These are phyloP conservation scores for Ascodesmis nigricans DNA, from an alignment of 495 filamentous ascomycete genomes.

Conservation along the genomic window DNA sequence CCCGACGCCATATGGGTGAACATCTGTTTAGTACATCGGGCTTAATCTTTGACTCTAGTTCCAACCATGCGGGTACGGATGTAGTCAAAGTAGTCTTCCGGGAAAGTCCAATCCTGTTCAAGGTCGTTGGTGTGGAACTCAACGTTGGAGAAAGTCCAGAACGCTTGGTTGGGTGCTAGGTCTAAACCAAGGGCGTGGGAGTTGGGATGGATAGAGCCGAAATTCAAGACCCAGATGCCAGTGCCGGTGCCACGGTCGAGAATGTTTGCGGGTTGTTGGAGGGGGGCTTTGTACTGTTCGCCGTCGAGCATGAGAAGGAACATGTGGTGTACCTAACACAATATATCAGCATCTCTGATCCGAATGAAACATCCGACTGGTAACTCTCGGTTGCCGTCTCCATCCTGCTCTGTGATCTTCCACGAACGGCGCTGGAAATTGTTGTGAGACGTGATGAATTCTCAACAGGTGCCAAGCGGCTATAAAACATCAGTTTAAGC, in stretches of 20 bases:
- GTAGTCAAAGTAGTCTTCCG: slow-evolving; percentile 37
- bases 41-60: slow-evolving; percentile 36
- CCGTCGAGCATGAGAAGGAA: slow-evolving; percentile 31
- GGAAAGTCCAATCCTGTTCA: slow-evolving; percentile 35
- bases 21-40: slow-evolving; percentile 24
- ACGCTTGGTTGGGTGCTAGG: slow-evolving; percentile 39
- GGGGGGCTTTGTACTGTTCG: slow-evolving; percentile 35
- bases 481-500: too few species aligned
- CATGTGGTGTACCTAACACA: slow-evolving; percentile 37
- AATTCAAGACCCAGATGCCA: slow-evolving; percentile 36
- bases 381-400: too few species aligned
- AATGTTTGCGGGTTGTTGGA: slow-evolving; percentile 34
- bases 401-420: too few species aligned
- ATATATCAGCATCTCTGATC: too few species aligned
- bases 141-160: too few species aligned
- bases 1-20: too few species aligned
- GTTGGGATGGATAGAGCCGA: too few species aligned
- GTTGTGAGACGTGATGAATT: too few species aligned
- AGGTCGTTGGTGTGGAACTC: too few species aligned
- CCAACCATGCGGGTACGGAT: slow-evolving; percentile 35
- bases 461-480: too few species aligned
- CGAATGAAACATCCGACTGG: too few species aligned
- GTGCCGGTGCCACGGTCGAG: slow-evolving; percentile 47
- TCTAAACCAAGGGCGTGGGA: slow-evolving; percentile 34
- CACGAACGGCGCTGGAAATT: too few species aligned